Conservation (phyloP, 805 yeast species). For the Candida odintsovae region DNA sequence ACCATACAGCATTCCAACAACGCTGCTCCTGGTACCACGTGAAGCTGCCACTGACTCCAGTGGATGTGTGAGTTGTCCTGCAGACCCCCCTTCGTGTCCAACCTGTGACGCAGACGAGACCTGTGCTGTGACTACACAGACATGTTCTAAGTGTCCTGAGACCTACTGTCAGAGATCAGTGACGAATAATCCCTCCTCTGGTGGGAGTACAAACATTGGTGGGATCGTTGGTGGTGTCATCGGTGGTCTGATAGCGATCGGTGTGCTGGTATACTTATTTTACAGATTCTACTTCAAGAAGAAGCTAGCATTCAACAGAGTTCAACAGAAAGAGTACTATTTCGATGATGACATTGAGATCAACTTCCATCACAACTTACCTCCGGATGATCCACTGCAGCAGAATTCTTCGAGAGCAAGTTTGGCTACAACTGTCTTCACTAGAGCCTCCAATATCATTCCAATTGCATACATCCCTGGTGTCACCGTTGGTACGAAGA, state of each 20-base stretch:
- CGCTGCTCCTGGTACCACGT: background rate
- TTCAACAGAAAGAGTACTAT: slow-evolving; percentile 21
- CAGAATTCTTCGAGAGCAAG: slow-evolving; percentile 24
- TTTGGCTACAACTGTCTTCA: slow-evolving; percentile 58
- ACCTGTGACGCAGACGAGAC: slow-evolving; percentile 43
- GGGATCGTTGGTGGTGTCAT: slow-evolving; percentile 71
- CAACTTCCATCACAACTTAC: slow-evolving; percentile 20
- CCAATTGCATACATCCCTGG: slow-evolving; percentile 96
- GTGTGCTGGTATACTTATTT: slow-evolving; percentile 35
- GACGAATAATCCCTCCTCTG: slow-evolving; percentile 9
- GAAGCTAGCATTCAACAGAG: slow-evolving; percentile 26
- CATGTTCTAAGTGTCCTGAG: slow-evolving; percentile 53
- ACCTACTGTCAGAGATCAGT: slow-evolving; percentile 38
- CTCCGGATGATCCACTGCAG: slow-evolving; percentile 24
- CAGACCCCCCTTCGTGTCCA: slow-evolving; percentile 44
- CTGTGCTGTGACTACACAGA: slow-evolving; percentile 49
- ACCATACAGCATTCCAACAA: background rate
- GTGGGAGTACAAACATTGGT: slow-evolving; percentile 32
- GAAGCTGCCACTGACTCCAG: slow-evolving; percentile 13
- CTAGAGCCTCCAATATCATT: slow-evolving; percentile 80
- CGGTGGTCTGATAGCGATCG: slow-evolving; percentile 50
- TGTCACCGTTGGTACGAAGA: slow-evolving; percentile 51
- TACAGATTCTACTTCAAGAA: slow-evolving; percentile 37
- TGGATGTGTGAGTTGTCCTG: slow-evolving; percentile 37
- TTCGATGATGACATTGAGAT: slow-evolving; percentile 25